phyloP scores from a whole-genome alignment of 805 yeast species.

The Blastobotrys muscicola region DNA sequence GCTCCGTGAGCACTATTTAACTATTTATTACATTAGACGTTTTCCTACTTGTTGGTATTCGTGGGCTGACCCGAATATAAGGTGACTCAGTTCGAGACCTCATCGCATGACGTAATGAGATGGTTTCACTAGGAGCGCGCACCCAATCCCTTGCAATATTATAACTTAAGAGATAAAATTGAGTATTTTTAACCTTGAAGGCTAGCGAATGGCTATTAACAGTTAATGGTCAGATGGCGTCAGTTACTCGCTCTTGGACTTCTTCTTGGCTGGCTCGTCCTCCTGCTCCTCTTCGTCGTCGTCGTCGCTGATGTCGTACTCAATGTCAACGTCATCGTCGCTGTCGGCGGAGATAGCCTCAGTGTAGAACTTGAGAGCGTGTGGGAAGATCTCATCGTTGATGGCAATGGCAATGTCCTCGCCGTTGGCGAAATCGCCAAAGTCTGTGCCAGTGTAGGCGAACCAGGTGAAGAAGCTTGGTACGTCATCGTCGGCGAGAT shows the following conservation, averaged over 20 bases:
- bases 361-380: slow-evolving; percentile 73
- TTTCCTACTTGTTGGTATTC: too few relatives aligned
- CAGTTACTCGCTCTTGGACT: slow-evolving; percentile 7
- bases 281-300: slow-evolving; percentile 15
- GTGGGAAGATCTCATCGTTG: slow-evolving; percentile 74
- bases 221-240: too few relatives aligned
- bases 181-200: too few relatives aligned
- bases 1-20: too few relatives aligned
- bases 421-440: slow-evolving; percentile 70
- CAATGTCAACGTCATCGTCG: slow-evolving; percentile 12
- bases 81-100: too few relatives aligned
- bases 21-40: too few relatives aligned
- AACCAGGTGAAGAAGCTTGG: slow-evolving; percentile 75
- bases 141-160: too few relatives aligned
- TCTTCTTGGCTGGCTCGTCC: slow-evolving; percentile 16
- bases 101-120: too few relatives aligned
- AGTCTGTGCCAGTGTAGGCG: slow-evolving; percentile 69
- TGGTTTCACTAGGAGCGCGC: too few relatives aligned
- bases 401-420: slow-evolving; percentile 66
- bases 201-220: too few relatives aligned
- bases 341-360: slow-evolving; percentile 44
- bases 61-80: too few relatives aligned
- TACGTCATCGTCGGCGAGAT: background rate
- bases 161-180: too few relatives aligned
- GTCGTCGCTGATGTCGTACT: slow-evolving; percentile 12